phyloP scores from a whole-genome alignment of 441 rosid genomes.

The Daphne laureola region DNA sequence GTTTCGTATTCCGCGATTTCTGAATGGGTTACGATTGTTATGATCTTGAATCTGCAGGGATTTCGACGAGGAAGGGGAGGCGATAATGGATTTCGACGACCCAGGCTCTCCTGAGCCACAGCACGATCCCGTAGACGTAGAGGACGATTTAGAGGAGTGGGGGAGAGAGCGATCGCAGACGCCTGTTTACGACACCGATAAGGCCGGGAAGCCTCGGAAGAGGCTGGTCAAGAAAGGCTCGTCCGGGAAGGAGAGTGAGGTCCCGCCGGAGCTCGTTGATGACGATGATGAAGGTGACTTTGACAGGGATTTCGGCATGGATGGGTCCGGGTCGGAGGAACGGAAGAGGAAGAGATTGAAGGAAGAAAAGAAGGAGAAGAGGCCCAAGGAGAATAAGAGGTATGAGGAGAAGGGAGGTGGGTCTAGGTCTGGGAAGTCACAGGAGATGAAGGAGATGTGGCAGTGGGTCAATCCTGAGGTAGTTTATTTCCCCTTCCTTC shows the following conservation, averaged over 20 bases:
- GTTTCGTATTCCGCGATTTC: neutral
- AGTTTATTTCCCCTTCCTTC: neutral
- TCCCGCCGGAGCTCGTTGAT: slow-evolving; percentile 46
- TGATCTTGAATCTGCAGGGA: slow-evolving; percentile 31
- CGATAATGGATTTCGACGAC: slow-evolving; percentile 87
- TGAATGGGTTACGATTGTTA: neutral
- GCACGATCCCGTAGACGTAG: slow-evolving; percentile 48
- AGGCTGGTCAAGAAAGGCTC: slow-evolving; percentile 74
- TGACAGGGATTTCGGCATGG: slow-evolving; percentile 27
- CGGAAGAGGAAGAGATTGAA: slow-evolving; percentile 52
- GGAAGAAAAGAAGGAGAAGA: slow-evolving; percentile 38
- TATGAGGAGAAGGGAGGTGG: slow-evolving; percentile 29
- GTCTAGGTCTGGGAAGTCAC: slow-evolving; percentile 39
- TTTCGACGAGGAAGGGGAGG: slow-evolving; percentile 92
- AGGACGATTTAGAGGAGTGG: slow-evolving; percentile 62
- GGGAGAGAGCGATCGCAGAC: slow-evolving; percentile 56
- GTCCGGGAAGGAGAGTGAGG: slow-evolving; percentile 21
- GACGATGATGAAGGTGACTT: slow-evolving; percentile 42
- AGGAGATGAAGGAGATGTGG: slow-evolving; percentile 84
- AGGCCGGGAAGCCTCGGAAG: slow-evolving; percentile 64
- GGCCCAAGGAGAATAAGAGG: slow-evolving; percentile 31
- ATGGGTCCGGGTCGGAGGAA: slow-evolving; percentile 34
- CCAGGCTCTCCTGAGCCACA: slow-evolving; percentile 53
- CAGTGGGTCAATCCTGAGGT: slow-evolving; percentile 84
- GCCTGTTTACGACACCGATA: slow-evolving; percentile 61